Conservation (phyloP, 1,284 basidiomycete species). For the Rhodotorula sp. region DNA sequence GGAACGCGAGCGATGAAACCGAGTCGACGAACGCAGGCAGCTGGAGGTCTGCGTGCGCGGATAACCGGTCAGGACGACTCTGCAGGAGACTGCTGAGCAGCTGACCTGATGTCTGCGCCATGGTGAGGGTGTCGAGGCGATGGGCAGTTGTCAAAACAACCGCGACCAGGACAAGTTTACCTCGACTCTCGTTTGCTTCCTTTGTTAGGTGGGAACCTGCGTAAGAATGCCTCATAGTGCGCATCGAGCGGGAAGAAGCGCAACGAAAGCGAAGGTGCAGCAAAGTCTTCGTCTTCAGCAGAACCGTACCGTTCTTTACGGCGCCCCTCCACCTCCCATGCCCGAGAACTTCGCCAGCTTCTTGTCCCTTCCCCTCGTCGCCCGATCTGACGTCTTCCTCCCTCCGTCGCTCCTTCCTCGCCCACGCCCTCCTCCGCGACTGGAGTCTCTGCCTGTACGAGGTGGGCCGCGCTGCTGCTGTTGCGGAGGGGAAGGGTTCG, state of each 20-base stretch:
- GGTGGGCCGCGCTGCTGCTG: constrained; percentile 34
- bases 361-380: constrained; percentile 50
- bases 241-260: no score
- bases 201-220: background rate
- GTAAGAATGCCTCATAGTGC: no score
- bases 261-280: no score
- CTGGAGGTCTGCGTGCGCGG: constrained; percentile 18
- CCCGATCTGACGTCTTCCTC: constrained; percentile 46
- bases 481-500: background rate
- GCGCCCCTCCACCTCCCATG: no score
- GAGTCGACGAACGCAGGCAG: constrained; percentile 73
- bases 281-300: no score
- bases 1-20: constrained; percentile 73
- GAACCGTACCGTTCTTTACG: no score
- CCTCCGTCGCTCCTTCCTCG: constrained; percentile 22
- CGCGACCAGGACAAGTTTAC: no score
- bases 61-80: background rate
- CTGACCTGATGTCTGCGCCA: background rate
- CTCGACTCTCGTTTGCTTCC: background rate
- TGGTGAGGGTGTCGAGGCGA: background rate
- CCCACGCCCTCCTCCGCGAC: background rate
- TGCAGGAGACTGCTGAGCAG: background rate
- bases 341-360: constrained; percentile 45
- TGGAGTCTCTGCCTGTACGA: constrained; percentile 28
- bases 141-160: background rate